A percentile compares a stretch with the other conserved stretches of the same genome.
These are phyloP conservation scores for Vicia sativa DNA, from an alignment of 306 rosid species.

Conservation along the genomic window DNA sequence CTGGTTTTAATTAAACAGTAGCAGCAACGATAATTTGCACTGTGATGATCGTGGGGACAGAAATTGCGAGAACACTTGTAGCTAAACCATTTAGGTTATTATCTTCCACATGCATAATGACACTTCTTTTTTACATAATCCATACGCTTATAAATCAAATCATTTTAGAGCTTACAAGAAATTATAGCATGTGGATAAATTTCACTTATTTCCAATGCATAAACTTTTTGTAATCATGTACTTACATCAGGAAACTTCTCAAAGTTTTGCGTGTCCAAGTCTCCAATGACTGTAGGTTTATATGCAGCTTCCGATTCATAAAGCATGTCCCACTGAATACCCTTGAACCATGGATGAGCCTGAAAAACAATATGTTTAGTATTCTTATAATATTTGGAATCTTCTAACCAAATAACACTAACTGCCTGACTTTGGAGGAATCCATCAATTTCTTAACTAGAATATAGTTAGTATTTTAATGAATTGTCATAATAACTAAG, in stretches of 20 bases:
- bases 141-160: slow-evolving; percentile 21
- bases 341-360: slow-evolving; percentile 96
- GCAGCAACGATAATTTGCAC: slow-evolving; percentile 27
- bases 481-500: slow-evolving; percentile 13
- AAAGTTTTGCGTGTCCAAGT: slow-evolving; percentile 93
- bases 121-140: slow-evolving; percentile 16
- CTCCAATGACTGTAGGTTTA: slow-evolving; percentile 84
- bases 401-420: slow-evolving; percentile 16
- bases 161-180: slow-evolving; percentile 23
- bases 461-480: slow-evolving; percentile 21
- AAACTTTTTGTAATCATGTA: slow-evolving; percentile 17
- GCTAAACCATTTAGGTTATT: slow-evolving; percentile 26
- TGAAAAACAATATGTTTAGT: slow-evolving; percentile 44
- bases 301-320: slow-evolving; percentile 94
- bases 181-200: slow-evolving; percentile 9
- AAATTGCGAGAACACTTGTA: slow-evolving; percentile 16
- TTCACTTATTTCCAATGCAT: slow-evolving; percentile 32
- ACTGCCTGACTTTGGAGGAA: slow-evolving; percentile 13
- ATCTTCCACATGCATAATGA: slow-evolving; percentile 24
- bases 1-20: slow-evolving; percentile 20
- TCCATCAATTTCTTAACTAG: slow-evolving; percentile 13
- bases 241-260: slow-evolving; percentile 98
- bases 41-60: slow-evolving; percentile 10
- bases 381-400: slow-evolving; percentile 13
- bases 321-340: slow-evolving; percentile 87